Percentiles rank a stretch among this genome's conserved stretches.
These are phyloP conservation scores for Trichoderma harzianum DNA, from an alignment of 2,329 filamentous ascomycete species.

Conservation along the genomic window DNA sequence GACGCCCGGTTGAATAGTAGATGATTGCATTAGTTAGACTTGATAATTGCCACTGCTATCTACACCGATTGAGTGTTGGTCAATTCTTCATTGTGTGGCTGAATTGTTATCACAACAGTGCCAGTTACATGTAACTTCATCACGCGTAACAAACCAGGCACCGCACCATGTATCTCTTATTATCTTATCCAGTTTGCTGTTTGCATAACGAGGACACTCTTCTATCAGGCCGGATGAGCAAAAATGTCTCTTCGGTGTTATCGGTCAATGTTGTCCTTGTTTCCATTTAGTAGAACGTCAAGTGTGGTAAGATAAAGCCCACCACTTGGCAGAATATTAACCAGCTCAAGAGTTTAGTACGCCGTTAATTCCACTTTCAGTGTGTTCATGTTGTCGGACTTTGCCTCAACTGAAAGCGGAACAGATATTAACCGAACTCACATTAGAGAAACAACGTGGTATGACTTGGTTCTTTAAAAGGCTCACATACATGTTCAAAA, in stretches of 20 bases:
- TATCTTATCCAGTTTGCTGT: neutral
- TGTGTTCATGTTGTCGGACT: neutral
- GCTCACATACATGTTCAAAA: neutral
- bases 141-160: neutral
- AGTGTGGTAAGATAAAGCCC: neutral
- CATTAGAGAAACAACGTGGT: neutral
- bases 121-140: neutral
- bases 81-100: neutral
- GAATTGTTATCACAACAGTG: neutral
- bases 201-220: neutral
- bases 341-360: neutral
- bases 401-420: neutral
- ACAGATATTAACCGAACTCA: neutral
- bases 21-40: neutral
- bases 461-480: neutral
- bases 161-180: no score
- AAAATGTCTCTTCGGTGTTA: neutral
- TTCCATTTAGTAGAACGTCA: neutral
- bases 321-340: neutral
- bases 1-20: neutral
- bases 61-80: neutral
- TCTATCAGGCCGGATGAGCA: rapidly evolving
- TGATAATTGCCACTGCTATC: neutral
- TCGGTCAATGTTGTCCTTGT: neutral
- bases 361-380: neutral